Base-by-base conservation (phyloP, 2,329 filamentous ascomycete species). In the Knufia fluminis region DNA sequence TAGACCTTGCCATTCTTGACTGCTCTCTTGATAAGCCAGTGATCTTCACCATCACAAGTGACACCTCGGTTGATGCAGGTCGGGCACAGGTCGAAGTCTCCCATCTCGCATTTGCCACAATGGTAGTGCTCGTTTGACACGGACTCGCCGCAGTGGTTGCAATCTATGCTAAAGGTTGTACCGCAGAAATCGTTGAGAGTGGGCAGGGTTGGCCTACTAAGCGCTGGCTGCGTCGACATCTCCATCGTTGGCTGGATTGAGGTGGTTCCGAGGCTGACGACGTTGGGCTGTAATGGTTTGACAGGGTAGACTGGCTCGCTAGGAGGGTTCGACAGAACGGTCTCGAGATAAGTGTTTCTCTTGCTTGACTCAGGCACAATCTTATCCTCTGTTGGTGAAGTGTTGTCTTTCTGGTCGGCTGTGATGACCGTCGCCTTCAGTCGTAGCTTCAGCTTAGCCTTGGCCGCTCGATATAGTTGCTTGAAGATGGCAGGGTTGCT, bases 371-470 rank as follows among this genome's bases (percentile, higher is more conserved):
- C 43, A 35, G 40, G 28, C 32, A 39, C 19, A 16, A 38, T 24
- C 19, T 57, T 56, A 31, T 57, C 53, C 23, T 52, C 49, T 19
- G 43, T 20, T 17, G 50, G 31, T 9, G 50, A 40, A 12, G 28
- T 33, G 33, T 54, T 49, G 20, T 59, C 49, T 14, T 52, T 43
- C 31, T 55, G 42, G 40, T 48, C 48, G 38, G 56, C 52, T 19
- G 66, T 59, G 46, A 69, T 64, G 28, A 76, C 61, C 14, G 79
- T 83, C 32, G 86, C 83, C 58, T 82, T 86, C 52, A 98, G 79
- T 68, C 92, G 90, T 59, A 98, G 82, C 82, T 97, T 98, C 57
- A 90, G 82, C 77, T 98, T 98, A 32, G 92, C 92, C 74, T 96
- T 98, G 56, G 92, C 92, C 58, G 92, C 92, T 61, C 92, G 85